phyloP scores from a whole-genome alignment of 2,329 filamentous ascomycete species.

The Penicillium brasilianum region DNA sequence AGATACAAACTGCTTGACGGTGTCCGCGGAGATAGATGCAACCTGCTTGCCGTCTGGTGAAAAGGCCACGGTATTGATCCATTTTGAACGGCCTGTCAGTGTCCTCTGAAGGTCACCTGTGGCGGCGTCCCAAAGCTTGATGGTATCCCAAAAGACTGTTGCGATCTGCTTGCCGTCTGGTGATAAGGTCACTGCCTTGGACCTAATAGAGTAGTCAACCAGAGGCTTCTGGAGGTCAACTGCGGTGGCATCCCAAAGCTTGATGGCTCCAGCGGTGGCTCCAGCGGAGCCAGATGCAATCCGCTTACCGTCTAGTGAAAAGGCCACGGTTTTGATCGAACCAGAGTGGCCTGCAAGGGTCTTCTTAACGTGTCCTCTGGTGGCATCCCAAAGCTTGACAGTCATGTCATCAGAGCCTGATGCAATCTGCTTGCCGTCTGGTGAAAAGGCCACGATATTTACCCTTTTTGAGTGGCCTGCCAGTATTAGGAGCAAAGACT shows the following conservation, averaged over 20 bases:
- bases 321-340: neutral
- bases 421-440: slow-evolving; percentile 17
- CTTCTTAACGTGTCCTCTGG: slow-evolving; percentile 14
- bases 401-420: slow-evolving; percentile 6
- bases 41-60: neutral
- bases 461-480: neutral
- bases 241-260: neutral
- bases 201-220: neutral
- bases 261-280: too few species aligned
- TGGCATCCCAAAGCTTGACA: slow-evolving; percentile 15
- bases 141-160: neutral
- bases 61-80: neutral
- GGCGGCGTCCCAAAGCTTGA: neutral
- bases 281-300: neutral
- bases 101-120: slow-evolving; percentile 3
- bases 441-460: slow-evolving; percentile 16
- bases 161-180: neutral
- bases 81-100: slow-evolving; percentile 4
- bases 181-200: neutral
- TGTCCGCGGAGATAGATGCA: too few species aligned
- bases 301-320: neutral
- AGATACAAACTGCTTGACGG: too few species aligned
- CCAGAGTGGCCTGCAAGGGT: neutral
- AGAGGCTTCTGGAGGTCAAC: neutral
- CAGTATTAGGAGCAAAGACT: slow-evolving; percentile 15